These are phyloP conservation scores for Leavenworthia alabamica DNA, from an alignment of 345 rosid species.

Conservation along the genomic window DNA sequence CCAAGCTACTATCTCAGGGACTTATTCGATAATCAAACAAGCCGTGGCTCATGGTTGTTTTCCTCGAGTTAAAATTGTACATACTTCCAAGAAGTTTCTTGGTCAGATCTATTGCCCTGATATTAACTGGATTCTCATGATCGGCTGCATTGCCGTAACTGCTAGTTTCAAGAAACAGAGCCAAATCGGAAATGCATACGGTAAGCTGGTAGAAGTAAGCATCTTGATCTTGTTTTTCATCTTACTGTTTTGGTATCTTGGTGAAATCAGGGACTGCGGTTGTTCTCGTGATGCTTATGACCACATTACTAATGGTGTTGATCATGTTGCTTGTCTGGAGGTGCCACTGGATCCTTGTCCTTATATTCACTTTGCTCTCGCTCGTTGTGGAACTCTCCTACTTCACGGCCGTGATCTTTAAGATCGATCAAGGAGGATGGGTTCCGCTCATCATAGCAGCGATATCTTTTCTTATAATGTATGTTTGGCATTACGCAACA, in stretches of 20 bases:
- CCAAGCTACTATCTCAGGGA: conserved; percentile 77
- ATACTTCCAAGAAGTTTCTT: conserved; percentile 64
- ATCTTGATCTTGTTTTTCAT: not conserved
- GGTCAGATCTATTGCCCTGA: conserved; percentile 70
- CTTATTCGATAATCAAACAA: conserved; percentile 71
- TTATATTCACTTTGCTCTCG: conserved; percentile 50
- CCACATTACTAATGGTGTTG: conserved; percentile 62
- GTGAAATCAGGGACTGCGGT: conserved; percentile 63
- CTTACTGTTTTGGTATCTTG: conserved; percentile 7
- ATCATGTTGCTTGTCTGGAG: conserved; percentile 78
- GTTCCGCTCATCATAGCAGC: conserved; percentile 70
- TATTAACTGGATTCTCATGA: conserved; percentile 74
- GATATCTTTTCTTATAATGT: conserved; percentile 59
- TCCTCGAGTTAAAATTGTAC: conserved; percentile 73
- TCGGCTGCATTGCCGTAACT: conserved; percentile 65
- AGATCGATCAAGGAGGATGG: conserved; percentile 78
- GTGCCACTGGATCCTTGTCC: conserved; percentile 66
- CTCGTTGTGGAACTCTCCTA: conserved; percentile 52
- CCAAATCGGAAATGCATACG: conserved; percentile 80
- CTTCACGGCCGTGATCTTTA: conserved; percentile 61
- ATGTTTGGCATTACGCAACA: conserved; percentile 66
- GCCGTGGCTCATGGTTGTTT: conserved; percentile 76
- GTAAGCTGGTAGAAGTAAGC: conserved; percentile 30
- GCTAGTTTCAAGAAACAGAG: conserved; percentile 64
- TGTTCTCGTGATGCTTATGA: conserved; percentile 61